Base-by-base conservation (phyloP, 2,329 filamentous ascomycete species). In the Aspergillus calidoustus region DNA sequence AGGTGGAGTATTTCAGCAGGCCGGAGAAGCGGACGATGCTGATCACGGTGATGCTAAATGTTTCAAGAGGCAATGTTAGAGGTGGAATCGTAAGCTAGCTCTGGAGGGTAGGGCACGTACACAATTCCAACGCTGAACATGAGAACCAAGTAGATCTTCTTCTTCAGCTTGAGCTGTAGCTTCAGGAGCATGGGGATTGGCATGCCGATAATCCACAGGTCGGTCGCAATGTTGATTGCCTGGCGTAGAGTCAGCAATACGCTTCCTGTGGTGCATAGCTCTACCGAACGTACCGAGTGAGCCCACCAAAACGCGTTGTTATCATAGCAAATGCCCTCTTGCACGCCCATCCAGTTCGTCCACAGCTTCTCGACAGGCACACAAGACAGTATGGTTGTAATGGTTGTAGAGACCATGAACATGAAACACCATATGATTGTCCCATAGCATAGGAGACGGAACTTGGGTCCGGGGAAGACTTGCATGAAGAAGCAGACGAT, bases 401-500 rank as follows among this genome's bases (percentile, higher is more conserved):
- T 55, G 1, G 43, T 46, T 1, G 53, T 55, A 3, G 53, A 55
- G 5, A 55, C 47, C 53, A 55, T 55, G 22, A 55, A 55, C 17
- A 47, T 22, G 23, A 47, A 55, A n/a, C 53, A 55, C 13, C 13
- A 15, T 23, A 22, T 13, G 25, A 55, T 55, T 2, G 53, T 55
- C 13, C 23, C 53, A 13, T 55, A 17, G 17, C 41, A 46, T 7
- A 55, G 25, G 7, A 55, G 15, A 17, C 41, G 53, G 41, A 55
- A 55, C 31, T 31, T 46, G 41, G 22, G 25, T 2, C 23, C 17
- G 7, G 53, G 53, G 9, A 55, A 55, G 2, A 55, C 28, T 22
- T 55, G 53, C 53, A 46, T 55, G 23, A 55, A 55, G 23, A 55
- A 55, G 53, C 41, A 55, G 41, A 55, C 13, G 25, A 55, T 55